phyloP scores from a whole-genome alignment of 1,139 yeast species.

The Maudiozyma humilis region DNA sequence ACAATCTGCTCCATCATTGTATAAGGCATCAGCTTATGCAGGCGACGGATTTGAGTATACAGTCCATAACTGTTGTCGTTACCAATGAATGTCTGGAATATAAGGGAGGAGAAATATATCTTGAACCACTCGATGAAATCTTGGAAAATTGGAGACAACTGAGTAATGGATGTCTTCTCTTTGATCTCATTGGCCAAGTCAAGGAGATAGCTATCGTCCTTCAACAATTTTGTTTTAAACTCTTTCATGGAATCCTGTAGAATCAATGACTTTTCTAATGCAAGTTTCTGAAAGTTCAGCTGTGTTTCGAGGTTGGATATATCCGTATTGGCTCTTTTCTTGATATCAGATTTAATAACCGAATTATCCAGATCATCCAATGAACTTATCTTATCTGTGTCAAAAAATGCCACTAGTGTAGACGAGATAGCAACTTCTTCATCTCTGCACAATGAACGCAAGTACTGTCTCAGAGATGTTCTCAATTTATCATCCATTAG shows the following conservation, averaged over 20 bases:
- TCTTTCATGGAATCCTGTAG: constrained; percentile 32
- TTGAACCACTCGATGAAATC: constrained; percentile 76
- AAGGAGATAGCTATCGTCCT: constrained; percentile 30
- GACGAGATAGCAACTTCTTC: constrained; percentile 49
- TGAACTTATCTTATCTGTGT: constrained; percentile 28
- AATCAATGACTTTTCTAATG: constrained; percentile 34
- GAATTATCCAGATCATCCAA: constrained; percentile 26
- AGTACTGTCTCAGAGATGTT: constrained; percentile 65
- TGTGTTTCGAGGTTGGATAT: constrained; percentile 55
- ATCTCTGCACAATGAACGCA: constrained; percentile 44
- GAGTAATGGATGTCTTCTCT: constrained; percentile 41
- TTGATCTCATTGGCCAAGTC: constrained; percentile 45
- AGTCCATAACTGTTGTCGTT: constrained; percentile 72
- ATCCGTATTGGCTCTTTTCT: constrained; percentile 53
- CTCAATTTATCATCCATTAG: constrained; percentile 63
- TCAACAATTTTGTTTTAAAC: constrained; percentile 29
- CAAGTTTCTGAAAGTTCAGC: constrained; percentile 61
- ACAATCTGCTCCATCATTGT: constrained; percentile 63
- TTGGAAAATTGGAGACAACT: constrained; percentile 59
- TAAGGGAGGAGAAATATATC: constrained; percentile 73
- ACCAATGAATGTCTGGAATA: constrained; percentile 71
- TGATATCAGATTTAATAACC: constrained; percentile 46
- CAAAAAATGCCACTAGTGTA: constrained; percentile 46
- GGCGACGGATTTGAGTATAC: constrained; percentile 54
- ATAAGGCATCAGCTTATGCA: constrained; percentile 75